Base-by-base conservation (phyloP, 2,329 filamentous ascomycete species). In the Corynespora cassiicola region DNA sequence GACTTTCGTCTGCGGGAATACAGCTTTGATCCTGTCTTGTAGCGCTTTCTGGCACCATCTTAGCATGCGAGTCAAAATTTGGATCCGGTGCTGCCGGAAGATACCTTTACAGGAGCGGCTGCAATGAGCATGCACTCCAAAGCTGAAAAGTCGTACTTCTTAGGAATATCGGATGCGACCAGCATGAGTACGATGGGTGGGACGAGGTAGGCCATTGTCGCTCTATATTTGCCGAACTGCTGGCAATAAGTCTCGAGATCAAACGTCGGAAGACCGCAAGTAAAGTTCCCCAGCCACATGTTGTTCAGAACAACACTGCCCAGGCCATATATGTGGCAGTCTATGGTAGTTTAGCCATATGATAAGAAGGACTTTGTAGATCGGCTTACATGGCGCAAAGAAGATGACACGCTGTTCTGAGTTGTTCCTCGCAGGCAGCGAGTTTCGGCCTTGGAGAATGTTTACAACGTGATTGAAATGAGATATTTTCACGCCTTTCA, bases 171-270 rank as follows among this genome's bases (percentile, higher is more conserved):
- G 15, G 45, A 48, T 10, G 36, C 31, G 15, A 42, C 42, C 17
- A 48, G 31, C 20, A 26, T 25, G 4, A 48, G 36, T 3, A 45
- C 42, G 21, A 48, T 38, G 28, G 45, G 45, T 9, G 45, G 45
- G 10, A 48, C 45, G 8, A 48, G 26, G 19, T 41, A 45, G 2
- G 37, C 42, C 16, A 45, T 11, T 6, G 36, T 49, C 17, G 40
- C 44, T 10, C 27, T 27, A 20, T 47, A 31, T 21, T 38, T 39
- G 12, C 19, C 21, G 22, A 44, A 44, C 14, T 36, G 43, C 35
- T 46, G 38, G 35, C 43, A 46, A 23, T 38, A 46, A 15, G 35
- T 46, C 19, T 42, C 39, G n/a, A 46, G 43, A 18, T 46, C 43
- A 27, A 46, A 46, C 8, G 24, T 39, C 5, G 43, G 33, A 2